A percentile compares a stretch with the other conserved stretches of the same genome.
These are phyloP conservation scores for Trichaptum fuscoviolaceum DNA, from an alignment of 768 basidiomycete genomes.

Conservation along the genomic window DNA sequence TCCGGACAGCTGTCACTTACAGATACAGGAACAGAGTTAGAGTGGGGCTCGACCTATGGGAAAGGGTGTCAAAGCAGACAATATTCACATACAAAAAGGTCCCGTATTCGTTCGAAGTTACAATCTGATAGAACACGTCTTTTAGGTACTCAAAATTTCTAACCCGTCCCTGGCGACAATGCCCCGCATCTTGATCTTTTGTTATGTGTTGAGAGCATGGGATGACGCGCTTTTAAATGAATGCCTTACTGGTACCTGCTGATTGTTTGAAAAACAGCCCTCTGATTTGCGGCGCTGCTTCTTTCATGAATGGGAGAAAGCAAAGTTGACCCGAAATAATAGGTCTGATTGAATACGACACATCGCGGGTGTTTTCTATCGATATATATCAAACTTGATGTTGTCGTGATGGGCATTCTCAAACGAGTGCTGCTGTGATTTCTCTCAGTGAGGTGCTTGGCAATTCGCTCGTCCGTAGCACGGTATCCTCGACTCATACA, in stretches of 20 bases:
- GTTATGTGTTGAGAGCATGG: background rate
- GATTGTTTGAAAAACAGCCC: background rate
- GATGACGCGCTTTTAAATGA: background rate
- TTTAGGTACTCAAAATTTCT: background rate
- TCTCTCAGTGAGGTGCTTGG: background rate
- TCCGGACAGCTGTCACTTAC: background rate
- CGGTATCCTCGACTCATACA: background rate
- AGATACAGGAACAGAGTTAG: background rate
- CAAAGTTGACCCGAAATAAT: background rate
- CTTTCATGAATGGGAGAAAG: background rate
- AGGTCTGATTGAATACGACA: background rate
- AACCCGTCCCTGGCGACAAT: background rate
- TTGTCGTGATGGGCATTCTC: background rate
- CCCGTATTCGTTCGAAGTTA: background rate
- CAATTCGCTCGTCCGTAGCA: background rate
- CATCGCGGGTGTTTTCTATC: background rate
- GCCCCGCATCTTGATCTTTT: background rate
- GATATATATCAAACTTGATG: background rate
- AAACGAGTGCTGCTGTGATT: background rate
- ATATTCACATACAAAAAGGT: background rate
- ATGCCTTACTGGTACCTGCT: constrained; percentile 1
- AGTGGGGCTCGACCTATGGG: background rate
- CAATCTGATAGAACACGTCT: background rate
- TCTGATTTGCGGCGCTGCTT: background rate
- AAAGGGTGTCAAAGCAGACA: background rate